Evolutionary conservation across 768 basidiomycete genomes (phyloP).

Genomic region (Cytidiella melzeri): DNA sequence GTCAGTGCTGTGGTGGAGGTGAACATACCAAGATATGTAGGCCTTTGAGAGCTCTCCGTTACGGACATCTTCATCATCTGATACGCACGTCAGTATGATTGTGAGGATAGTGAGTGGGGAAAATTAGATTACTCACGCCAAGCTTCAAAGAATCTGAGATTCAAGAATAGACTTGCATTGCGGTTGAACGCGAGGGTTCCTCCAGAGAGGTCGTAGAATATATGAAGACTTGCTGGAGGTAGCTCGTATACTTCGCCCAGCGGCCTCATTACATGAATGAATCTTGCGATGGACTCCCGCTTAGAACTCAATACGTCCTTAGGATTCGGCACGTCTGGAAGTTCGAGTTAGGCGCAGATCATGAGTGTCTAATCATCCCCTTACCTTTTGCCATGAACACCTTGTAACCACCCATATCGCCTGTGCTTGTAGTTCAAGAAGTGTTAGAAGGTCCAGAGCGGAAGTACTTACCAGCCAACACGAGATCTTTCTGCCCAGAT

Average conservation of each 20-base stretch:
- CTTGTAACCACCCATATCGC: constrained; percentile 54
- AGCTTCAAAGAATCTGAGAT: constrained; percentile 76
- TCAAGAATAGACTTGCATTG: constrained; percentile 81
- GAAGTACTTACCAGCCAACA: constrained; percentile 45
- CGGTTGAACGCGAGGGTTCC: constrained; percentile 92
- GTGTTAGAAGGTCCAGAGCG: neutral
- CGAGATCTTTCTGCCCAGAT: constrained; percentile 59
- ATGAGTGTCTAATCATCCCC: too few species aligned
- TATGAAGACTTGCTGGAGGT: constrained; percentile 65
- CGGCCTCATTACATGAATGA: constrained; percentile 62
- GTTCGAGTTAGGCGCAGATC: too few species aligned
- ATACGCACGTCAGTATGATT: too few species aligned
- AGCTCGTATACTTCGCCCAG: constrained; percentile 70
- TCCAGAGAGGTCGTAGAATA: constrained; percentile 81
- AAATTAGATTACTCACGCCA: constrained; percentile 65
- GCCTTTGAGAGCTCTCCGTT: constrained; percentile 52
- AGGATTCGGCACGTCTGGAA: constrained; percentile 50
- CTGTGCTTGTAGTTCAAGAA: constrained; percentile 27
- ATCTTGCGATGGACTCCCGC: constrained; percentile 57
- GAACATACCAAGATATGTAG: constrained; percentile 68
- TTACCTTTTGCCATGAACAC: constrained; percentile 61
- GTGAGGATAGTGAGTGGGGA: too few species aligned
- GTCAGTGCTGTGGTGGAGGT: neutral
- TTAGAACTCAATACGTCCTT: constrained; percentile 45
- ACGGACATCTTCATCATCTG: constrained; percentile 68